Evolutionary conservation across 495 filamentous ascomycete species (phyloP), one percentile per base, ranked within the genome.

Genomic region (Penicillium roqueforti): DNA sequence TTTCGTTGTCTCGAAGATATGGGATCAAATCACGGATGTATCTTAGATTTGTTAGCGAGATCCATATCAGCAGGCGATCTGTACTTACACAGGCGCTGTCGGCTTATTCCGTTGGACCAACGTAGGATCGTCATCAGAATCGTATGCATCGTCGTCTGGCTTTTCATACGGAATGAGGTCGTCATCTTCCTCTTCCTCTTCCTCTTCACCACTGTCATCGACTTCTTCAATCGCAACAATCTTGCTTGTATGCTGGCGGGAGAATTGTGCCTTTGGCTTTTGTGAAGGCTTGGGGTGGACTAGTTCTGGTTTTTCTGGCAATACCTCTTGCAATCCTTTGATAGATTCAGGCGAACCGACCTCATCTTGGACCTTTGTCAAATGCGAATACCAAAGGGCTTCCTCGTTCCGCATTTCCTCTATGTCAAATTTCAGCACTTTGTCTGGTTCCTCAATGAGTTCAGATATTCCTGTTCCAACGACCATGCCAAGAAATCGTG

Each of bases 111-210:
- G 81, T 47, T 85, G 83, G 37, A 97, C 76, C 31, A 95, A 70
- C 0, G 90, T 95, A 13, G 95, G 84, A 63, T 99, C 95, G 23
- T 96, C 92, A 50, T 95, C 91, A 1, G 87, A 88, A 68, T 97
- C 95, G 53, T 91, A 87, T 3, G 81, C 77, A 61, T 99, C 95
- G n/a, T 88, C 92, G 65, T 95, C 93, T 0, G 92, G 91, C 63
- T 96, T 96, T 26, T 80, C 84, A 64, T 97, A 97, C 4, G 89
- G 85, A 10, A 83, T 75, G 0, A 97, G 72, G 53, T 89, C 89
- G 9, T 89, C 85, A 47, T 90, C 83, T 52, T 90, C 85, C 2
- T 71, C 75, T 4, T 78, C 70, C 10, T 70, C 71, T 11, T 74
- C 79, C 1, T 80, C 71, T 11, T 74, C 79, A 1, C 80, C 80